Evolutionary conservation across 805 yeast species (phyloP), one percentile per base, ranked within the genome.

Genomic region (Candida andamanensis): DNA sequence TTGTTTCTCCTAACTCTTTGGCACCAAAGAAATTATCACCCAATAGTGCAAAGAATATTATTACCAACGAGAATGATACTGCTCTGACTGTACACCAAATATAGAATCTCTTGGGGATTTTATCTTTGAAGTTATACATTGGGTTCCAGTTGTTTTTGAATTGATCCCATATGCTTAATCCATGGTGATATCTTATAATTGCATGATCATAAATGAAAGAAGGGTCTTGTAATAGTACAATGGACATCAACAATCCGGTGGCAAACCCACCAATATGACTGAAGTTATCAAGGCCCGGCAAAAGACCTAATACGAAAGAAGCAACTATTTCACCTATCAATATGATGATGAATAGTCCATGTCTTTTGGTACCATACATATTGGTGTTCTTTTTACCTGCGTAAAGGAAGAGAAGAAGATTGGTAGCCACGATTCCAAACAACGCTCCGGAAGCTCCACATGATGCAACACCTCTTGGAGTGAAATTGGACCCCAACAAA

Each of bases 181-280:
- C 44, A 4, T 57, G 50, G 7, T 53, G 48, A 37, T 58, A 60
- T 3, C 64, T 55, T 25, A 63, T 62, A 15, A 62, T 53, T 3
- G 68, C 67, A 37, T 63, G 64, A 7, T 41, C 35, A 42, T 58
- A 66, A 3, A 63, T 60, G 36, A 69, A 72, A 12, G 63, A 57
- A 1, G 89, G 89, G 39, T 76, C 79, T 24, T 74, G 65, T 24
- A 81, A 46, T 8, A 79, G 40, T 1, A 69, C 55, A 0, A 76
- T 45, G 1, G 80, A 74, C 20, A 66, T 42, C 17, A 74, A 48
- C 0, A 76, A 23, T 0, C 89, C 89, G 55, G 75, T 58, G 15
- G 76, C 70, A 55, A 80, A 78, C 5, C 89, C 89, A 8, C 89
- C 89, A 43, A 81, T 72, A 51, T 81, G 87, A 26, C 82, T 69